Percentiles rank a stretch among this genome's conserved stretches.
Conservation (phyloP, 129 eudicot genomes). For the Cynara cardunculus region DNA sequence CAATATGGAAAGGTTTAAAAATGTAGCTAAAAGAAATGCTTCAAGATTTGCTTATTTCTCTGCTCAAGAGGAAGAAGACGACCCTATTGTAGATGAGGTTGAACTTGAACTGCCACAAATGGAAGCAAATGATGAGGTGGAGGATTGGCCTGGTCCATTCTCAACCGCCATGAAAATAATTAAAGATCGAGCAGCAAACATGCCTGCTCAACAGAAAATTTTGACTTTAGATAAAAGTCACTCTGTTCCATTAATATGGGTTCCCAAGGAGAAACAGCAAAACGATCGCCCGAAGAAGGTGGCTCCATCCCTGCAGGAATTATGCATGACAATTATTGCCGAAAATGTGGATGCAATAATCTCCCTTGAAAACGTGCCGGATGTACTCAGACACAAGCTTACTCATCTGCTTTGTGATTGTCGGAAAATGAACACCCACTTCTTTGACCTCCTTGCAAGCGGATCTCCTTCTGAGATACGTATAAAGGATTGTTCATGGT, state of each 20-base stretch:
- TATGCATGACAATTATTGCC: slow-evolving; percentile 51
- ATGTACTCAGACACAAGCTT: slow-evolving; percentile 70
- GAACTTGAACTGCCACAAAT: slow-evolving; percentile 27
- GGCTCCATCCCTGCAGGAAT: slow-evolving; percentile 56
- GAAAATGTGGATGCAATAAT: slow-evolving; percentile 71
- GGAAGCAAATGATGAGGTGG: slow-evolving; percentile 29
- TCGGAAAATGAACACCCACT: slow-evolving; percentile 63
- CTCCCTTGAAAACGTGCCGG: slow-evolving; percentile 78
- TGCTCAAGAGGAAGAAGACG: slow-evolving; percentile 41
- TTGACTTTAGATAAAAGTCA: slow-evolving; percentile 16
- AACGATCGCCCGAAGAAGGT: slow-evolving; percentile 18
- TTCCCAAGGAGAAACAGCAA: slow-evolving; percentile 45
- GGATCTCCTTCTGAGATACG: slow-evolving; percentile 87
- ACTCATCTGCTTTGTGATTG: slow-evolving; percentile 62
- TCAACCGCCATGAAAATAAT: slow-evolving; percentile 94
- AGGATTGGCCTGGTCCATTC: slow-evolving; percentile 98
- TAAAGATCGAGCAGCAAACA: slow-evolving; percentile 51
- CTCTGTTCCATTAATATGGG: slow-evolving; percentile 42
- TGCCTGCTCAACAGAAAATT: slow-evolving; percentile 21
- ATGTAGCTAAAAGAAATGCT: slow-evolving; percentile 57
- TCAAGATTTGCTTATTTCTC: slow-evolving; percentile 68
- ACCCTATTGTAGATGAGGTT: slow-evolving; percentile 26
- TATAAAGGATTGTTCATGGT: slow-evolving; percentile 81
- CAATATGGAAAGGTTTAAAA: slow-evolving; percentile 38
- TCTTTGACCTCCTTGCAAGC: slow-evolving; percentile 59